Base-by-base conservation (phyloP, 2,329 filamentous ascomycete genomes). In the Cladosporium sp. region DNA sequence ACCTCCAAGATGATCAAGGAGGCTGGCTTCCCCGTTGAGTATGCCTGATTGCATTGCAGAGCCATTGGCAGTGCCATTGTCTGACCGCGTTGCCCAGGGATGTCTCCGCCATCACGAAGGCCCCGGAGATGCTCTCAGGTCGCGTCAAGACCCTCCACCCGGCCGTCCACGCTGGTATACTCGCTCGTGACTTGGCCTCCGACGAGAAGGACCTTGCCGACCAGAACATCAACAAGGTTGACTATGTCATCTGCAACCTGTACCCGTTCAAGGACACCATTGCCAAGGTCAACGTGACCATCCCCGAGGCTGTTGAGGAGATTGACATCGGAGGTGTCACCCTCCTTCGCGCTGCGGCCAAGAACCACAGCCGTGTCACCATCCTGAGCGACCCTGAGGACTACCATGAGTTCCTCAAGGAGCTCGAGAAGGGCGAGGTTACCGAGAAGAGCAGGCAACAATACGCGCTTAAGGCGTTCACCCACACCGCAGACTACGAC, bases 221-320 rank as follows among this genome's bases (percentile, higher is more conserved):
- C 75, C 91, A 96, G 79, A 94, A 92, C 78, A 96, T 96, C 74
- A 84, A 89, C 80, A 96, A 96, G 80, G 91, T 96, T 61, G 91
- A 96, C 83, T 96, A 88, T 69, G 91, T 96, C 57, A 76, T 99
- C 73, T 97, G 94, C 88, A 99, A 99, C 80, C 84, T 99, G 58
- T 97, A 99, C 77, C 94, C 94, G 12, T 99, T 99, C 86, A 97
- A 97, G 81, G 92, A 97, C 74, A 99, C 94, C 34, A 87, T 99
- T 68, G 89, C 92, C 69, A 96, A 97, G 83, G 87, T 95, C 80
- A 96, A 96, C 71, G 94, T 99, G 70, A 97, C 93, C 62, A 90
- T 99, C 63, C 86, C 90, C 54, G 93, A 99, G 79, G 94, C 94
- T 54, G 93, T 99, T 39, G 94, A 99, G 79, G 94, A 99, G 80